Percentiles rank a stretch among this genome's conserved stretches.
phyloP scores from a whole-genome alignment of 441 rosid species.

The Metrosideros polymorpha region DNA sequence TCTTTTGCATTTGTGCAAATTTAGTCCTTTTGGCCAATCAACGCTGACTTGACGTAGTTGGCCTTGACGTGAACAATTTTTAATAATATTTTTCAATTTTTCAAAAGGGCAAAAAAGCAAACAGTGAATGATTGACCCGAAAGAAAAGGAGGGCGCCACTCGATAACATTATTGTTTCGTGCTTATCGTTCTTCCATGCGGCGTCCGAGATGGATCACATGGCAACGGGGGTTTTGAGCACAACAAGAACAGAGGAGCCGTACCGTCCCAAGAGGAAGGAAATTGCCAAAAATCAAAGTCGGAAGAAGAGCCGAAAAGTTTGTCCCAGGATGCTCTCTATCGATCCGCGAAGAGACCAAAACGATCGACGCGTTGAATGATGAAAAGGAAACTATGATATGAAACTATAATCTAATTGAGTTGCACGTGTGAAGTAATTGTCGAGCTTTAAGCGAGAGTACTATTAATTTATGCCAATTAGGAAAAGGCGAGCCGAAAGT shows the following conservation, averaged over 20 bases:
- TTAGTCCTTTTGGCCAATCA: too few species aligned
- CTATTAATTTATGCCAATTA: rapidly evolving
- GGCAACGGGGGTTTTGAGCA: background rate
- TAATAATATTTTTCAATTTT: too few species aligned
- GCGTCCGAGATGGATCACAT: background rate
- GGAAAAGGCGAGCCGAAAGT: rapidly evolving
- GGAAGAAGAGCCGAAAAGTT: background rate
- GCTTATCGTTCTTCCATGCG: background rate
- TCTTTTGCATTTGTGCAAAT: too few species aligned
- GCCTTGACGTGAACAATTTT: too few species aligned
- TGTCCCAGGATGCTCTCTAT: background rate
- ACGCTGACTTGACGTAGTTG: too few species aligned
- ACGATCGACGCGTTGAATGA: background rate
- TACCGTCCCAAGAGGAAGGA: background rate
- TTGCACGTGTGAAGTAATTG: background rate
- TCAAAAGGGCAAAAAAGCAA: too few species aligned
- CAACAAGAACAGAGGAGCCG: background rate
- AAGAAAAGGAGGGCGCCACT: background rate
- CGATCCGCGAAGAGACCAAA: background rate
- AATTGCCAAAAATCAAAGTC: background rate
- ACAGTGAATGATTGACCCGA: background rate
- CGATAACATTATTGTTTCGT: background rate
- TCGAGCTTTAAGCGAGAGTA: background rate
- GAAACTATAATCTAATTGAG: background rate
- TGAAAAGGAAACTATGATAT: background rate